Conservation (phyloP, 2,329 filamentous ascomycete genomes). For the Stachybotrys chartarum region DNA sequence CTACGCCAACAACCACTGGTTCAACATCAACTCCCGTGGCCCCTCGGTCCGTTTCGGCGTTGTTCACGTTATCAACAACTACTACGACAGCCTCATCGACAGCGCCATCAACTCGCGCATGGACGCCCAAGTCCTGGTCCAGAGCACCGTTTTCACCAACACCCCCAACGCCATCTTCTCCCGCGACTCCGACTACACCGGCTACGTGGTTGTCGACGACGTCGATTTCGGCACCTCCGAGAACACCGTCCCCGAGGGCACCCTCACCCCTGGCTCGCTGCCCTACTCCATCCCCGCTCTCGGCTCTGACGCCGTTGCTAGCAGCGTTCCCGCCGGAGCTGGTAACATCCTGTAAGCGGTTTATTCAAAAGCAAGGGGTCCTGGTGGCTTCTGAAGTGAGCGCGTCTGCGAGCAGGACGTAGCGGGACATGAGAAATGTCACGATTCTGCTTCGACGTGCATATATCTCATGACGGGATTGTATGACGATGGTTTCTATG, state of each 20-base stretch:
- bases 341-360: not conserved
- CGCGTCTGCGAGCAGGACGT: not conserved
- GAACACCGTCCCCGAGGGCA: constrained; percentile 14
- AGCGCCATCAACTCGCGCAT: constrained; percentile 47
- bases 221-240: constrained; percentile 36
- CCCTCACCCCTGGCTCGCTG: constrained; percentile 4
- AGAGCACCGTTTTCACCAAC: constrained; percentile 41
- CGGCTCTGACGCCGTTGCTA: constrained; percentile 2
- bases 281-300: constrained; percentile 4
- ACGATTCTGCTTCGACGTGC: not conserved
- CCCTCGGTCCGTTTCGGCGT: constrained; percentile 55
- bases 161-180: constrained; percentile 23
- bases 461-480: not conserved
- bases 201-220: constrained; percentile 31
- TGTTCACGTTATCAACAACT: constrained; percentile 37
- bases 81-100: constrained; percentile 32
- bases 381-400: not conserved
- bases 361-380: not conserved
- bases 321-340: not conserved
- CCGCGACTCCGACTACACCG: constrained; percentile 28
- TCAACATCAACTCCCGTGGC: constrained; percentile 51
- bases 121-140: constrained; percentile 44
- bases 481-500: not conserved
- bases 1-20: constrained; percentile 53
- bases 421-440: not conserved